Percentiles rank a stretch among this genome's conserved stretches.
Conservation (phyloP, 305 asterid species). For the Caryopteris hybrid region DNA sequence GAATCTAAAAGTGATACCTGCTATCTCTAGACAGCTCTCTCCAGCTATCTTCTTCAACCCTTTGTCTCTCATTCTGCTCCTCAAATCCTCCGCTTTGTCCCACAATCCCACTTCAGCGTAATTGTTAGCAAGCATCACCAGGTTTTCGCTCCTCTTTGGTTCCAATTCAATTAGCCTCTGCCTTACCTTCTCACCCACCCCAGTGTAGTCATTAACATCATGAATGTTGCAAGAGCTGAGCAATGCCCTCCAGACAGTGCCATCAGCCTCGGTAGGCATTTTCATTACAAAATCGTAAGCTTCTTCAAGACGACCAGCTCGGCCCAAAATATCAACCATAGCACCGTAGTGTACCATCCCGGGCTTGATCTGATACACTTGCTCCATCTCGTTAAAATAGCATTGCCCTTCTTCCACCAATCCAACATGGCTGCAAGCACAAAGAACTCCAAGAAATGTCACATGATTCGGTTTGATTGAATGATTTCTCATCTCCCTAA, state of each 20-base stretch:
- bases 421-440: slow-evolving; percentile 82
- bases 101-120: slow-evolving; percentile 62
- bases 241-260: slow-evolving; percentile 69
- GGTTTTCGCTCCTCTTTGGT: slow-evolving; percentile 70
- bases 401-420: slow-evolving; percentile 46
- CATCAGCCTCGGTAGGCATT: slow-evolving; percentile 66
- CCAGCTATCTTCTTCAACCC: slow-evolving; percentile 67
- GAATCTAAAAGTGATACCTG: slow-evolving; percentile 45
- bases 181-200: slow-evolving; percentile 54
- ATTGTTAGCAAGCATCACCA: slow-evolving; percentile 67
- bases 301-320: slow-evolving; percentile 62
- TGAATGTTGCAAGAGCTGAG: slow-evolving; percentile 73
- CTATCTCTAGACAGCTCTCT: slow-evolving; percentile 58
- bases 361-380: slow-evolving; percentile 48
- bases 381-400: slow-evolving; percentile 55
- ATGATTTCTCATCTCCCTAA: slow-evolving; percentile 36
- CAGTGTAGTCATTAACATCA: slow-evolving; percentile 38
- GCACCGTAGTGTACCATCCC: slow-evolving; percentile 60
- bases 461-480: slow-evolving; percentile 55
- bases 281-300: slow-evolving; percentile 44
- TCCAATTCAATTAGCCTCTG: slow-evolving; percentile 46
- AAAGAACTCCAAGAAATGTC: slow-evolving; percentile 73
- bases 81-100: slow-evolving; percentile 60
- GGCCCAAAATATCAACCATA: slow-evolving; percentile 71
- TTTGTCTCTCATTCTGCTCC: slow-evolving; percentile 43